Base-by-base conservation (phyloP, 768 basidiomycete species). In the Kwoniella dendrophila region DNA sequence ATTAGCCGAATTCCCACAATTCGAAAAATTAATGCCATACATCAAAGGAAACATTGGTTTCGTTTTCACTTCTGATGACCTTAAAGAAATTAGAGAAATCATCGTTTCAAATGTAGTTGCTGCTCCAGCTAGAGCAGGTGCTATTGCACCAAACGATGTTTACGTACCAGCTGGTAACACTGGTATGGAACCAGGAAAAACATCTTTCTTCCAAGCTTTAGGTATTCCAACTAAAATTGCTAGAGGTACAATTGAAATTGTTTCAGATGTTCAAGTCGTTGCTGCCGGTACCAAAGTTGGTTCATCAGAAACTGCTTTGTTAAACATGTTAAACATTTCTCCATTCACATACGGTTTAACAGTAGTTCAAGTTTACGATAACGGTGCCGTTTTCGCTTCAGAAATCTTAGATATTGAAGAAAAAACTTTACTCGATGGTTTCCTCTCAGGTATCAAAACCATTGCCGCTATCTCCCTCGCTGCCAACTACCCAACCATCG, bases 121-220 rank as follows among this genome's bases (percentile, higher is more conserved):
- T 56, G 96, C 96, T 52, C 96, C 96, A 47, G 96, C 96, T 70
- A 92, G 96, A 85, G 94, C 96, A 67, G 95, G 94, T 85, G 95
- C 95, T 34, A 86, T 87, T 73, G 94, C 95, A 36, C 90, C 95
- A 77, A 87, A 86, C 83, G 88, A 98, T 74, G 95, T 98, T 76
- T 83, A 82, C 64, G 90, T 99, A 71, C 92, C 94, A 34, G 92
- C 88, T 45, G 89, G 93, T 63, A 98, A 98, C 88, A 99, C 96
- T 58, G 94, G 94, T 82, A 99, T 99, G 96, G 96, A 98, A 81
- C 96, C 96, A 74, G 96, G 95, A 78, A 99, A 99, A 86, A 99
- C 96, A 64, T 96, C 96, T 74, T 99, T 98, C 92, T 99, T 99
- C 92, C 96, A 99, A 85, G 96, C 96, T 60, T 88, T 99, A 78